These are phyloP conservation scores for Talaromyces marneffei DNA, from an alignment of 2,329 filamentous ascomycete genomes.

Conservation along the genomic window DNA sequence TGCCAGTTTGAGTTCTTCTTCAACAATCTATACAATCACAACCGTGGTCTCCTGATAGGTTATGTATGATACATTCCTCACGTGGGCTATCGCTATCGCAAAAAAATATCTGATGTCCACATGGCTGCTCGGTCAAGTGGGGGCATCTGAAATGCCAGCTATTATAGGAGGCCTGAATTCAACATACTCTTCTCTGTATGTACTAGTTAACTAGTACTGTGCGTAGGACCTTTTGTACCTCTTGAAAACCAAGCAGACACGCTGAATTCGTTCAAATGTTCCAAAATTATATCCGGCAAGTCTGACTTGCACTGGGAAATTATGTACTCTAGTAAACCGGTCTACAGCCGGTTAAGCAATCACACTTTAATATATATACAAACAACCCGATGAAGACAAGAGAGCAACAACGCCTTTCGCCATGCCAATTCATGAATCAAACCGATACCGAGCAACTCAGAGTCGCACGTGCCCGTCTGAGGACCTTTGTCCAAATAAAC, in stretches of 20 bases:
- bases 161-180: neutral
- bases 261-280: neutral
- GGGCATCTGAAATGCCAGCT: neutral
- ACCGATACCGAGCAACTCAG: constrained; percentile 19
- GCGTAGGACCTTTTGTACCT: too few species aligned
- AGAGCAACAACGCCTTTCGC: constrained; percentile 21
- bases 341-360: neutral
- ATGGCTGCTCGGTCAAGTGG: neutral
- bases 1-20: neutral
- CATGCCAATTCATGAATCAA: constrained; percentile 18
- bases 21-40: too few species aligned
- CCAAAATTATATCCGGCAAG: neutral
- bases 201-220: too few species aligned
- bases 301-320: neutral
- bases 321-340: neutral
- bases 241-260: neutral
- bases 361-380: neutral
- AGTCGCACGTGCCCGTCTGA: constrained; percentile 37
- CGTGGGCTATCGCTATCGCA: neutral
- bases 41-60: too few species aligned
- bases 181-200: too few species aligned
- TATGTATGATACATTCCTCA: neutral
- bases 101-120: neutral
- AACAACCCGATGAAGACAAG: neutral
- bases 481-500: constrained; percentile 38